Conservation (phyloP, 1,284 basidiomycete species). For the Marasmius fiardii region DNA sequence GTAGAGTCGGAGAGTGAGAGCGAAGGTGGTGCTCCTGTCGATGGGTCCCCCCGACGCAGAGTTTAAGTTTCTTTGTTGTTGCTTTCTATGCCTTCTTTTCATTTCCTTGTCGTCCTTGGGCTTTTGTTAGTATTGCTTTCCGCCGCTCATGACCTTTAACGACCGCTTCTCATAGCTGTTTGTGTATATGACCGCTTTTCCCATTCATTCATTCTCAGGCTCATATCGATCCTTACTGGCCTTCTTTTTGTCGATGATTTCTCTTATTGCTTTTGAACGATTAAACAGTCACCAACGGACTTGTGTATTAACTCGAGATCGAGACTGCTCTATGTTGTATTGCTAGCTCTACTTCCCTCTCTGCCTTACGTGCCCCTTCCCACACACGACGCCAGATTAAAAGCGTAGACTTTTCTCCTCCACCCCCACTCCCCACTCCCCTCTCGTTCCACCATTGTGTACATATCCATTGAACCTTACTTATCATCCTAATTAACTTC, state of each 20-base stretch:
- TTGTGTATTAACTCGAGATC: conserved; percentile 6
- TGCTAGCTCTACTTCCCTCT: conserved; percentile 7
- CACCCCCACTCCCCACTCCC: neutral
- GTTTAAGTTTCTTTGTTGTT: conserved; percentile 19
- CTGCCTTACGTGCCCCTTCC: neutral
- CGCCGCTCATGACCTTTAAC: neutral
- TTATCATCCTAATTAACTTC: conserved; percentile 22
- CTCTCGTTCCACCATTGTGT: no score
- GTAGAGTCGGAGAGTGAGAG: conserved; percentile 68
- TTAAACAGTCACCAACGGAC: conserved; percentile 4
- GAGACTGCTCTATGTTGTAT: conserved; percentile 12
- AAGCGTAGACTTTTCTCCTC: no score
- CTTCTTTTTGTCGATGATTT: conserved; percentile 16
- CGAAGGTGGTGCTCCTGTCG: conserved; percentile 50
- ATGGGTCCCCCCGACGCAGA: conserved; percentile 32
- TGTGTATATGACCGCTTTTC: neutral
- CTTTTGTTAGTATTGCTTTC: conserved; percentile 7
- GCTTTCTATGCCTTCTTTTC: conserved; percentile 15
- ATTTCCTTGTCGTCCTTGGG: conserved; percentile 14
- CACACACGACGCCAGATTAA: no score
- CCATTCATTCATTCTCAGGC: conserved; percentile 9
- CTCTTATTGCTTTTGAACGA: conserved; percentile 10
- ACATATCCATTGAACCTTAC: conserved; percentile 13
- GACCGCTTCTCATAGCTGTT: neutral
- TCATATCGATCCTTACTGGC: conserved; percentile 9